These are phyloP conservation scores for Fraxinus ornus DNA, from an alignment of 305 asterid genomes.

Conservation along the genomic window DNA sequence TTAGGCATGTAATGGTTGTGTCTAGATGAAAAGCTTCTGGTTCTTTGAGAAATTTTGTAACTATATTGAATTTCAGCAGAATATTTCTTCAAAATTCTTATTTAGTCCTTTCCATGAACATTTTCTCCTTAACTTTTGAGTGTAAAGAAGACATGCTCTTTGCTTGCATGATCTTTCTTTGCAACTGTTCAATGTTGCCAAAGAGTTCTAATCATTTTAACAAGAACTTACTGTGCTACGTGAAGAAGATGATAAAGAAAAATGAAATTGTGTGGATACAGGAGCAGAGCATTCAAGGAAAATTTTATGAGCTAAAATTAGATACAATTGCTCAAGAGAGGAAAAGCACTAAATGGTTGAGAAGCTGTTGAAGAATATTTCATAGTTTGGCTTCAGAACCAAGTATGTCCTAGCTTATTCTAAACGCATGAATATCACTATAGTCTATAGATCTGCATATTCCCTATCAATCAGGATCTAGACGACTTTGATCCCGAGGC, in stretches of 20 bases:
- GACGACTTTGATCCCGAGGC: neutral
- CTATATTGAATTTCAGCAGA: neutral
- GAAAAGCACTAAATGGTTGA: neutral
- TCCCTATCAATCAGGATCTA: neutral
- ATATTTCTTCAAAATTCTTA: neutral
- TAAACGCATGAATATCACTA: neutral
- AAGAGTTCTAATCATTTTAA: neutral
- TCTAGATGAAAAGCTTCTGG: neutral
- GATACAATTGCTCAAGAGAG: neutral
- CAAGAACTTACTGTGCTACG: neutral
- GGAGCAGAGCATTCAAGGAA: neutral
- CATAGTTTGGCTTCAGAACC: neutral
- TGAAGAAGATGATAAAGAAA: neutral
- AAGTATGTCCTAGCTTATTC: neutral
- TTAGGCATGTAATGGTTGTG: neutral
- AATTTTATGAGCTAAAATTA: neutral
- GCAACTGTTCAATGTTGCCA: neutral
- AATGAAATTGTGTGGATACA: neutral
- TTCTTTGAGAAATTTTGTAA: neutral
- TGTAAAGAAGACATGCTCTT: neutral
- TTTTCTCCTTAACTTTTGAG: neutral
- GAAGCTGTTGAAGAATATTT: neutral
- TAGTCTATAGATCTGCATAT: neutral
- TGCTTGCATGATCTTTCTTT: neutral
- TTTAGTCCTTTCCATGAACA: neutral